Evolutionary conservation across 768 basidiomycete genomes (phyloP).

Genomic region (Lactifluus hygrophoroides): DNA sequence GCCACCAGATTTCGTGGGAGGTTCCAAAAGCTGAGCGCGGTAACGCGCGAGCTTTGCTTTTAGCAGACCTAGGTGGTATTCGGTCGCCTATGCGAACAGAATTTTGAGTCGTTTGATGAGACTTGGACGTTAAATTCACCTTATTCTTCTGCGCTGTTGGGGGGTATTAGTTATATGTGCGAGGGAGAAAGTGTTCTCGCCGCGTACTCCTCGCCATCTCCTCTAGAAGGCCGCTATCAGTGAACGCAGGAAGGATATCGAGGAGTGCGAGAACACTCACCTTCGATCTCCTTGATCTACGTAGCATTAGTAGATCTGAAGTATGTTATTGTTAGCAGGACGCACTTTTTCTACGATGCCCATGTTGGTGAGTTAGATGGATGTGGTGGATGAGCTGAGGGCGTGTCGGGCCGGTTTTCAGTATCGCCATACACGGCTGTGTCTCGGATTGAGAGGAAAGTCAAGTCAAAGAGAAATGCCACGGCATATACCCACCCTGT

Average conservation of each 20-base stretch:
- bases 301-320: background rate
- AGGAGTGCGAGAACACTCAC: conserved; percentile 36
- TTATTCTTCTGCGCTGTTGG: conserved; percentile 88
- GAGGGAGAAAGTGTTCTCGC: background rate
- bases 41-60: conserved; percentile 95
- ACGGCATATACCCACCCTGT: conserved; percentile 61
- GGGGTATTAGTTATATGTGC: background rate
- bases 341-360: conserved; percentile 86
- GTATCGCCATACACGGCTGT: background rate
- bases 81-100: conserved; percentile 57
- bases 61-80: conserved; percentile 87
- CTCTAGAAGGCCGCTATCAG: conserved; percentile 40
- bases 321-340: background rate
- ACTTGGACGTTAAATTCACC: conserved; percentile 33
- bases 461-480: background rate
- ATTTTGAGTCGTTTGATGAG: background rate
- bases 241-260: background rate
- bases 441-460: no score
- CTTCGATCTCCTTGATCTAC: conserved; percentile 94
- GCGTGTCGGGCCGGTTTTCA: conserved; percentile 13
- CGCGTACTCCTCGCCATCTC: conserved; percentile 94
- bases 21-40: conserved; percentile 91
- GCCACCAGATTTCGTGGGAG: conserved; percentile 72
- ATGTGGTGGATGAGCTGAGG: no score
- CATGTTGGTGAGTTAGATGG: conserved; percentile 45